Percentiles rank a stretch among this genome's conserved stretches.
Conservation (phyloP, 2,329 filamentous ascomycete genomes). For the Cordyceps javanica region DNA sequence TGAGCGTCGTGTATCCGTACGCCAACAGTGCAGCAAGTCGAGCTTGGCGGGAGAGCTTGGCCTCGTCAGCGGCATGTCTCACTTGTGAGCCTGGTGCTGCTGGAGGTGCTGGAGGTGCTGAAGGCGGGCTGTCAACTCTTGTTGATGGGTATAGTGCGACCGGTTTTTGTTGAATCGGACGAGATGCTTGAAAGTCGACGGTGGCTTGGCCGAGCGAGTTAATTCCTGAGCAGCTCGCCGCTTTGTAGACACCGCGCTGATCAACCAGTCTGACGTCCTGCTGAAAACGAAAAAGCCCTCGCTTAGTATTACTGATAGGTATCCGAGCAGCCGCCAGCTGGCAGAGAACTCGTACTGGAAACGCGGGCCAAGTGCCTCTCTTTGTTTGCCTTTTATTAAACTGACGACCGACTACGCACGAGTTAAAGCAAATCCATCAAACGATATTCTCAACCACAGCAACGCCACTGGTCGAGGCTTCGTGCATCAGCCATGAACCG, state of each 20-base stretch:
- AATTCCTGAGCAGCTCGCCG: too few species aligned
- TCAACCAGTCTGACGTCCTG: too few species aligned
- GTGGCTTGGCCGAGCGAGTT: too few species aligned
- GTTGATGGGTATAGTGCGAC: neutral
- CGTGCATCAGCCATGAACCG: constrained; percentile 1
- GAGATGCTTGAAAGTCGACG: neutral
- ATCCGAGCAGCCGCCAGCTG: neutral
- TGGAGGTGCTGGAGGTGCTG: too few species aligned
- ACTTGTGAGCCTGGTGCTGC: neutral
- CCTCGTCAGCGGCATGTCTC: neutral
- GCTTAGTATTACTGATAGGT: too few species aligned
- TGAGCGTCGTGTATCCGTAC: too few species aligned
- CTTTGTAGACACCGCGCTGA: too few species aligned
- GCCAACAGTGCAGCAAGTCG: neutral
- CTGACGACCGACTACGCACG: too few species aligned
- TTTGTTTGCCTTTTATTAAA: too few species aligned
- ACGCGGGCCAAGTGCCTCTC: too few species aligned
- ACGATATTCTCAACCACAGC: neutral
- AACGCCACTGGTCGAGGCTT: neutral
- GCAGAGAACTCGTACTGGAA: neutral
- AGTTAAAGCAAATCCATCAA: neutral
- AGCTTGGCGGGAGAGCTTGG: neutral
- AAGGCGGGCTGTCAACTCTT: neutral
- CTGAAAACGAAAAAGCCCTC: too few species aligned
- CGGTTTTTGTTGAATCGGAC: neutral